Evolutionary conservation across 805 yeast genomes (phyloP).

Genomic region (Yamadazyma tumulicola): DNA sequence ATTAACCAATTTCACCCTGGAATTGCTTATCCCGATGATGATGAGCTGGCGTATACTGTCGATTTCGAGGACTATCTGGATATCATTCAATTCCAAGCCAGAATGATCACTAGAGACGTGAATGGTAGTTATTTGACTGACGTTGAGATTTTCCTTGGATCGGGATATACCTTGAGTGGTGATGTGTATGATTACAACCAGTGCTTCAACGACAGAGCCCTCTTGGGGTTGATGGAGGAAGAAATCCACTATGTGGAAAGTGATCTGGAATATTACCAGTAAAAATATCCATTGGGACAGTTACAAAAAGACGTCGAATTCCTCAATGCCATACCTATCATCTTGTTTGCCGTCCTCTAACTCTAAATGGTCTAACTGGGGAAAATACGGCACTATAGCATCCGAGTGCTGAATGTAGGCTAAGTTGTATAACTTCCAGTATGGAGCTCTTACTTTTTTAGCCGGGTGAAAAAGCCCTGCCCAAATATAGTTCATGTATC

Average conservation of each 20-base stretch:
- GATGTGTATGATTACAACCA: too few species aligned
- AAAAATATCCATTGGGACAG: slow-evolving; percentile 22
- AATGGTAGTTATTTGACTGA: slow-evolving; percentile 36
- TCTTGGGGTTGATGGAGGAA: not conserved
- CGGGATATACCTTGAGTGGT: too few species aligned
- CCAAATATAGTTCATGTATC: slow-evolving; percentile 72
- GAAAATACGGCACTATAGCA: slow-evolving; percentile 80
- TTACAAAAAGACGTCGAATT: slow-evolving; percentile 43
- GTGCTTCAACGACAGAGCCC: not conserved
- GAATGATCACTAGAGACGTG: slow-evolving; percentile 45
- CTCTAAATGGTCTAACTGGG: slow-evolving; percentile 42
- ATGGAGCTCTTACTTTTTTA: slow-evolving; percentile 73
- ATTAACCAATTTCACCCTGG: slow-evolving; percentile 49
- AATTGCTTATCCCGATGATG: slow-evolving; percentile 24
- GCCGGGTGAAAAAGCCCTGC: slow-evolving; percentile 95
- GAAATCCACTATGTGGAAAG: slow-evolving; percentile 3
- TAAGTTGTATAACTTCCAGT: slow-evolving; percentile 79
- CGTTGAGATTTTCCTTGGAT: too few species aligned
- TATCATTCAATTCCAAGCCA: slow-evolving; percentile 50
- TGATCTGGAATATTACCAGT: slow-evolving; percentile 7
- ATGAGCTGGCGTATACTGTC: slow-evolving; percentile 5
- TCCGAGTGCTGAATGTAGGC: slow-evolving; percentile 74
- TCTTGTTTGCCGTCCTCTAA: slow-evolving; percentile 18
- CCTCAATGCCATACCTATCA: slow-evolving; percentile 38
- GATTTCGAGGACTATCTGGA: slow-evolving; percentile 15